phyloP scores from a whole-genome alignment of 257 asterid species.

The Solanum chiquidenum region DNA sequence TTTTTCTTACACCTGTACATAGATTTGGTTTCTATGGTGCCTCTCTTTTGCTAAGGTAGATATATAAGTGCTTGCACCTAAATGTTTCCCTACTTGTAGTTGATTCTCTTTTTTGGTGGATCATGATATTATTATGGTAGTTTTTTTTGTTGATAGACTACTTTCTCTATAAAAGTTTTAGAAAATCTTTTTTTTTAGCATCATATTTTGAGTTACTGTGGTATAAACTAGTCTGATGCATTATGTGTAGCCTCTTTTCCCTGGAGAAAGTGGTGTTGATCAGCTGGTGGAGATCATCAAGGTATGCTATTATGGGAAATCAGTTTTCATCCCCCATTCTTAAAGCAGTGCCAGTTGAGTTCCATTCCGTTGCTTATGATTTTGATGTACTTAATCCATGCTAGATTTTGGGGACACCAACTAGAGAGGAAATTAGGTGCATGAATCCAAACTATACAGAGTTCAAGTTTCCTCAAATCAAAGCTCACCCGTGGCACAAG shows the following conservation, averaged over 20 bases:
- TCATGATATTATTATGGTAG: neutral
- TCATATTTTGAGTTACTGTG: neutral
- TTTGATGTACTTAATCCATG: slow-evolving; percentile 1
- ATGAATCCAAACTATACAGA: slow-evolving; percentile 82
- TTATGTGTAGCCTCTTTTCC: slow-evolving; percentile 23
- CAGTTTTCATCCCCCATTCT: neutral
- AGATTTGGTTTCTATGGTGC: neutral
- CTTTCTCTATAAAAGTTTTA: neutral
- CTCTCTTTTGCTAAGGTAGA: neutral
- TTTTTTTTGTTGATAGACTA: neutral
- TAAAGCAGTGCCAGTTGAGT: neutral
- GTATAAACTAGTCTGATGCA: neutral
- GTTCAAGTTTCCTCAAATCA: slow-evolving; percentile 76
- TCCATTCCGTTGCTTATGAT: neutral
- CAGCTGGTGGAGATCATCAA: slow-evolving; percentile 30
- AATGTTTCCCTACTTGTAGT: neutral
- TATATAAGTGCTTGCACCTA: neutral
- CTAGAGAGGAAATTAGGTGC: slow-evolving; percentile 83
- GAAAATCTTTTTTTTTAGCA: neutral
- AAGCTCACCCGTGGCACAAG: slow-evolving; percentile 85
- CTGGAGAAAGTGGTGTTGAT: slow-evolving; percentile 32
- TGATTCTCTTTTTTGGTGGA: neutral
- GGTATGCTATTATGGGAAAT: neutral
- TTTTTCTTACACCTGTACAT: neutral
- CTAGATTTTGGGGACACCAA: slow-evolving; percentile 83